Conservation (phyloP, 805 yeast species). For the Ogataea paradorogensis region DNA sequence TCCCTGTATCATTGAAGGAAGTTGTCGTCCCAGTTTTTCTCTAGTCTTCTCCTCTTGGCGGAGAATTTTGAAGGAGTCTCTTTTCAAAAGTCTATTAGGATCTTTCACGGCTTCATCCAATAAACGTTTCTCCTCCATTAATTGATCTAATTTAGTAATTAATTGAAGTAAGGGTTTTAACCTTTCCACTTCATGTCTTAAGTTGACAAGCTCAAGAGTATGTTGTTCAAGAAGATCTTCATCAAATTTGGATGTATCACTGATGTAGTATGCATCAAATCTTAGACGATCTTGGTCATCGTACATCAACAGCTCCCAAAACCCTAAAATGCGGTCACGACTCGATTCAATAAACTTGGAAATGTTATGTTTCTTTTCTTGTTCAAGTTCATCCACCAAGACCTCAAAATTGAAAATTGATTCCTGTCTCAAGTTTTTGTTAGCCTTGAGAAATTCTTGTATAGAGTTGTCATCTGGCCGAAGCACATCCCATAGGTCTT, state of each 20-base stretch:
- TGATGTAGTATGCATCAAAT: slow-evolving; percentile 43
- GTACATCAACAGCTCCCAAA: slow-evolving; percentile 64
- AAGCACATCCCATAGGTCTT: slow-evolving; percentile 44
- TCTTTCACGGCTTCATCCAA: slow-evolving; percentile 73
- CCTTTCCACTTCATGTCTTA: slow-evolving; percentile 48
- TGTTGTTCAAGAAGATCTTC: slow-evolving; percentile 63
- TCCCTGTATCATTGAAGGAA: slow-evolving; percentile 60
- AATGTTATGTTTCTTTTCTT: slow-evolving; percentile 60
- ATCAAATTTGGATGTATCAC: slow-evolving; percentile 40
- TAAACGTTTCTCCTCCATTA: slow-evolving; percentile 57
- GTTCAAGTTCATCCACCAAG: slow-evolving; percentile 57
- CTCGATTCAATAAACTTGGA: slow-evolving; percentile 65
- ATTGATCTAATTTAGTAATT: slow-evolving; percentile 52
- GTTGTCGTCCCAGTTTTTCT: slow-evolving; percentile 58
- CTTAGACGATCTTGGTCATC: slow-evolving; percentile 46
- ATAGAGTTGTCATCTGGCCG: slow-evolving; percentile 33
- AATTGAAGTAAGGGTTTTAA: slow-evolving; percentile 54
- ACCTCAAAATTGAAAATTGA: slow-evolving; percentile 49
- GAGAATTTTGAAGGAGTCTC: slow-evolving; percentile 75
- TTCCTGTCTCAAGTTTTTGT: slow-evolving; percentile 45
- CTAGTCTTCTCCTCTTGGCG: slow-evolving; percentile 77
- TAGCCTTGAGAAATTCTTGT: slow-evolving; percentile 36
- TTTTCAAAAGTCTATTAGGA: slow-evolving; percentile 71
- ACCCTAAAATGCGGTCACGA: slow-evolving; percentile 52
- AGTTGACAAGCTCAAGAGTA: slow-evolving; percentile 54